Conservation (phyloP, 1,284 basidiomycete species). For the Porogramme epimiltina region DNA sequence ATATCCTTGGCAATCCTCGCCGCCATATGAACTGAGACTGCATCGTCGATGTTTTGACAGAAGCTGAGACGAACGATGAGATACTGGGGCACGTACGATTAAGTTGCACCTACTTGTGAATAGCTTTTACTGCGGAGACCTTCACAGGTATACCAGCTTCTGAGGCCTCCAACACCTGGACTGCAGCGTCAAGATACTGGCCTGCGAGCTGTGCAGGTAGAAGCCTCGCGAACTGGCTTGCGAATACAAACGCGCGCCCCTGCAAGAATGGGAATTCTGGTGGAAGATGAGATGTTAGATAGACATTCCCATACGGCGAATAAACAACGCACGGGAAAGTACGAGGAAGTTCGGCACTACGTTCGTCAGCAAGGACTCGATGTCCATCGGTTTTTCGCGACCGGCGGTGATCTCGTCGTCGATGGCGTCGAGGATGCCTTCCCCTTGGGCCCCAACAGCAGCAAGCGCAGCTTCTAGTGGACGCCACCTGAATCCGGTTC, state of each 20-base stretch:
- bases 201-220: conserved; percentile 73
- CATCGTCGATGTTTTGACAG: conserved; percentile 61
- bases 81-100: background rate
- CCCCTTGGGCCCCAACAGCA: conserved; percentile 82
- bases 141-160: conserved; percentile 84
- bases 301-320: background rate
- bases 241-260: conserved; percentile 93
- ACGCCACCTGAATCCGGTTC: conserved; percentile 87
- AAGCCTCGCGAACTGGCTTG: conserved; percentile 82
- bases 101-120: conserved; percentile 71
- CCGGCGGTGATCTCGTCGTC: conserved; percentile 75
- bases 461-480: conserved; percentile 84
- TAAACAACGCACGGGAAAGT: conserved; percentile 52
- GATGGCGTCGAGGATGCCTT: conserved; percentile 74
- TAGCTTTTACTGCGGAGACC: conserved; percentile 89
- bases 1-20: conserved; percentile 81
- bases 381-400: conserved; percentile 69
- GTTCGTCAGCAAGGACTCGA: conserved; percentile 74
- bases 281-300: background rate
- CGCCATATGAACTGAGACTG: conserved; percentile 65
- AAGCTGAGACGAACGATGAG: conserved; percentile 49
- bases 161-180: conserved; percentile 79
- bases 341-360: conserved; percentile 80
- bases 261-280: conserved; percentile 88
- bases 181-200: conserved; percentile 86